Base-by-base conservation (phyloP, 1,284 basidiomycete genomes). In the Cryptococcus sp. region DNA sequence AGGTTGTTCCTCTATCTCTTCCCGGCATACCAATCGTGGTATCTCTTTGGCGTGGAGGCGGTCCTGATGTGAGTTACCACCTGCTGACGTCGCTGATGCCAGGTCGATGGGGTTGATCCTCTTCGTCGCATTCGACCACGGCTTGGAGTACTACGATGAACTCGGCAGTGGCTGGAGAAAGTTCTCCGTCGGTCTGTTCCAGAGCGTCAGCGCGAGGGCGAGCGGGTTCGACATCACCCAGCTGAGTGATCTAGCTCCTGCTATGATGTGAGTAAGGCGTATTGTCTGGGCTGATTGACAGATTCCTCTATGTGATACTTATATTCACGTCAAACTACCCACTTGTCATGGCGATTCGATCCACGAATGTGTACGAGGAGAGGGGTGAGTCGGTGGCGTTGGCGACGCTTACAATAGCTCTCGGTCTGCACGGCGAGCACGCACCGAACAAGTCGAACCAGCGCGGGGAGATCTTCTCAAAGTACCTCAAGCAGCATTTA, bases 361-460 rank as follows among this genome's bases (percentile, higher is more conserved):
- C 62, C 1, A 64, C 62, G 10, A 64, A 64, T 49, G 60, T 61
- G n/a, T 64, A 64, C 40, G 62, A 64, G 47, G 62, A 64, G 49
- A 43, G 62, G 57, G 62, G 62, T 61, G 19, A 56, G 56, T 47
- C 27, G 25, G 39, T 17, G 23, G 23, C 35, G 27, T 50, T 25
- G 27, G 17, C 23, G 15, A 17, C 5, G 57, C 40, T 54, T 40
- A 55, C 15, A 5, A 19, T 45, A 53, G 61, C 61, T 11, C 54
- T 54, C 20, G 57, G 61, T 19, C 25, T 59, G 23, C 55, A 61
- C 39, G 41, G 46, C 50, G 54, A 60, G 15, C 50, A 54, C 25
- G 38, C 50, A 19, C 49, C 49, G 7, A 57, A 55, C 38, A 10
- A 55, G 30, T 20, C 23, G 20, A 47, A 50, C 17, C 27, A 42